Base-by-base conservation (phyloP, 495 filamentous ascomycete species). In the Penicillium soppii region DNA sequence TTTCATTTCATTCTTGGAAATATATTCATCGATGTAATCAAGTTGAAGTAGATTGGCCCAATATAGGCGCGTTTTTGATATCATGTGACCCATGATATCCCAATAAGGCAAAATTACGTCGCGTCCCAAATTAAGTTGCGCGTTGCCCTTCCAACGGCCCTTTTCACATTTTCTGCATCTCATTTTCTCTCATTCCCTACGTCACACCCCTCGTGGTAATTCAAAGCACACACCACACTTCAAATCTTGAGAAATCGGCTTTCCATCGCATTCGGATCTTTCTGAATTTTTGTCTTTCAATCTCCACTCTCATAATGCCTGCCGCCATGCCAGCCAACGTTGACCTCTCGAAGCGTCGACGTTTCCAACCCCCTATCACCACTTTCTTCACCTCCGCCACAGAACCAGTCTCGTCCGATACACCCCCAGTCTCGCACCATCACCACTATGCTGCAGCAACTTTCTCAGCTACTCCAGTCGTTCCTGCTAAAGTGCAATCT, bases 401-500 rank as follows among this genome's bases (percentile, higher is more conserved):
- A 3, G 44, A 53, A 4, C 50, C 37, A 47, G 49, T 43, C 22
- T 38, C 37, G 21, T 42, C 53, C 15, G 41, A 61, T 49, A 29
- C 53, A 41, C 45, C 52, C 20, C 23, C 54, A 37, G 47, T 70
- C 4, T 73, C 74, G 9, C 62, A 77, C 55, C 60, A 67, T 40
- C 67, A 75, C 58, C 47, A 49, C 29, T 77, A 75, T 48, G 61
- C 70, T 44, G 64, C 71, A 10, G 56, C 72, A 7, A 77, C 74
- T 16, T 70, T 68, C 43, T 68, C 68, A 37, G 64, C 69, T 30
- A 68, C 56, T 5, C 81, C 79, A 22, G 57, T 70, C 19, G 75
- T 90, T 16, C 81, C 90, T 7, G 63, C 70, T 7, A 74, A 72
- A 17, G 77, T 95, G 19, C 89, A 94, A 66, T 75, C 90, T 13